A percentile compares a stretch with the other conserved stretches of the same genome.
These are phyloP conservation scores for Scopulariopsis brevicaulis DNA, from an alignment of 2,329 filamentous ascomycete species.

Conservation along the genomic window DNA sequence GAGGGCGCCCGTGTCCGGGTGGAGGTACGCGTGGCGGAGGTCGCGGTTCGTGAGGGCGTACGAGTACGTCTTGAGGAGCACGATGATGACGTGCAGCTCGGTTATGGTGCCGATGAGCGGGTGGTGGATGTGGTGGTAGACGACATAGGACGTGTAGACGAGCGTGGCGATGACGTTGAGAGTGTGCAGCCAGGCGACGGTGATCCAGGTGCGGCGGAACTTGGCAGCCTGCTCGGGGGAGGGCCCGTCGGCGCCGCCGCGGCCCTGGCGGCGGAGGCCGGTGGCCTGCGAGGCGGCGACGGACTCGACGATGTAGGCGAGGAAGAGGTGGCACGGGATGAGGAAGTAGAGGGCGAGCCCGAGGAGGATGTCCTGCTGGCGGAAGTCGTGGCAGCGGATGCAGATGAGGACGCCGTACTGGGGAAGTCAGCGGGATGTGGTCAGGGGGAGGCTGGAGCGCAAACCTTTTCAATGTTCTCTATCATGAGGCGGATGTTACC, in stretches of 20 bases:
- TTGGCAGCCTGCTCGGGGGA: conserved; percentile 49
- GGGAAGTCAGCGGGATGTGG: neutral
- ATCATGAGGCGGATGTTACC: conserved; percentile 91
- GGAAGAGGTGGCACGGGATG: conserved; percentile 81
- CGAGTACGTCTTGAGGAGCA: conserved; percentile 92
- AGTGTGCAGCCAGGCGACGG: conserved; percentile 70
- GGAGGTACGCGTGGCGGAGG: conserved; percentile 79
- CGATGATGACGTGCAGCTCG: conserved; percentile 84
- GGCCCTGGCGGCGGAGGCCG: conserved; percentile 34
- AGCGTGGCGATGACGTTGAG: conserved; percentile 77
- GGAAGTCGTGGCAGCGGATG: conserved; percentile 79
- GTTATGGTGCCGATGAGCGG: conserved; percentile 86
- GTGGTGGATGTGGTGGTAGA: conserved; percentile 88
- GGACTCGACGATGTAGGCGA: conserved; percentile 83
- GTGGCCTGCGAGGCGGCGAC: conserved; percentile 72
- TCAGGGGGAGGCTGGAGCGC: neutral
- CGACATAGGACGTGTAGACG: conserved; percentile 67
- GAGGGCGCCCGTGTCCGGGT: conserved; percentile 56
- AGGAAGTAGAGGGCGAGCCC: conserved; percentile 72
- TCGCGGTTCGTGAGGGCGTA: conserved; percentile 97
- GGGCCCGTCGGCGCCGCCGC: conserved; percentile 32
- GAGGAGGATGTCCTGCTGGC: conserved; percentile 62
- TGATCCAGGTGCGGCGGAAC: conserved; percentile 68
- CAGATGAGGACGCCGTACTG: conserved; percentile 94
- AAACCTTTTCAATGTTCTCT: conserved; percentile 89